Evolutionary conservation across 2,329 filamentous ascomycete species (phyloP).

Genomic region (Ophiostoma sp.): DNA sequence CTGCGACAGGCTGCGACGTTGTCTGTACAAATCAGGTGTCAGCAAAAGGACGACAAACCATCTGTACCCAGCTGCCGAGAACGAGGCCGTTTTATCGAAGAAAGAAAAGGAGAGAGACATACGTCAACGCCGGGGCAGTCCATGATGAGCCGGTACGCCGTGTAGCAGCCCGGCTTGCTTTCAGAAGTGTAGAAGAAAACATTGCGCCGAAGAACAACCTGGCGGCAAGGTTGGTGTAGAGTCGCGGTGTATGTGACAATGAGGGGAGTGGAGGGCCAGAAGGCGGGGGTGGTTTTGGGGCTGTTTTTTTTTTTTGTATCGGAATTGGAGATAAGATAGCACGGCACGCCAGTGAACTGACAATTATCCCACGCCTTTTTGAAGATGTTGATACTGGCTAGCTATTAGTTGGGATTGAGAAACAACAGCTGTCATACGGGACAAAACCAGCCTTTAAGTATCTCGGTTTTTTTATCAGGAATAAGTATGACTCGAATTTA

Average conservation of each 20-base stretch:
- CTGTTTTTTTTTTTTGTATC: not conserved
- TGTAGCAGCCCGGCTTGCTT: constrained; percentile 13
- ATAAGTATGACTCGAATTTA: not conserved
- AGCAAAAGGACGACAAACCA: not conserved
- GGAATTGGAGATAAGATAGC: constrained; percentile 19
- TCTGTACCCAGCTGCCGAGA: not conserved
- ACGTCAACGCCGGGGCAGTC: constrained; percentile 14
- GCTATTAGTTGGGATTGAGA: not conserved
- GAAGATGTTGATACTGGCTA: not conserved
- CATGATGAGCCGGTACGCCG: not conserved
- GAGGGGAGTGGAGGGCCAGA: not conserved
- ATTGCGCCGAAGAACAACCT: not conserved
- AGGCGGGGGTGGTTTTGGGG: not conserved
- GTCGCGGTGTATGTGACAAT: not conserved
- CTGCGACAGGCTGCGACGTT: constrained; percentile 53
- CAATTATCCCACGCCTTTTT: not conserved
- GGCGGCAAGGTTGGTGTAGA: not conserved
- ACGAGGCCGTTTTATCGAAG: not conserved
- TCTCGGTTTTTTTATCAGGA: too few species aligned
- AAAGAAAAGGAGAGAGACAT: not conserved
- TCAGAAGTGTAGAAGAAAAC: constrained; percentile 23
- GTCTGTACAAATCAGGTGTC: constrained; percentile 7
- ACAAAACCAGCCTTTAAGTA: not conserved
- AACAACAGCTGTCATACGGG: not conserved
- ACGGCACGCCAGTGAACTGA: not conserved